A percentile compares a stretch with the other conserved stretches of the same genome.
These are phyloP conservation scores for Sporothrix luriei DNA, from an alignment of 2,329 filamentous ascomycete species.

Conservation along the genomic window DNA sequence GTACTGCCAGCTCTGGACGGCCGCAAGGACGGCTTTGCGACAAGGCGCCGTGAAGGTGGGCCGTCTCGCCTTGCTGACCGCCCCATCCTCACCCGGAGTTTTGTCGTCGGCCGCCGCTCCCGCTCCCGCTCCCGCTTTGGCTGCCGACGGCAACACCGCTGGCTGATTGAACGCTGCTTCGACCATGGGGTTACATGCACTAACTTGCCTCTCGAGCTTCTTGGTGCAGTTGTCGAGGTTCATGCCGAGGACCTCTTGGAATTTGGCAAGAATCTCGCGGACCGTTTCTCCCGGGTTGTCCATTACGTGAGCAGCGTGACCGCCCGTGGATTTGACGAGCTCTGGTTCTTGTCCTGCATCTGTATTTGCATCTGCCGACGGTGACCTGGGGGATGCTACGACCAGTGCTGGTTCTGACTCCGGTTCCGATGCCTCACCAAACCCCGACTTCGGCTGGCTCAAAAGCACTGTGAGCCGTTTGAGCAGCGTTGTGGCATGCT, in stretches of 20 bases:
- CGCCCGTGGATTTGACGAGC: neutral
- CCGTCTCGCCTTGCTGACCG: neutral
- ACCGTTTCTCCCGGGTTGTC: neutral
- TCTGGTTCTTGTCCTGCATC: neutral
- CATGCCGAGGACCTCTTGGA: neutral
- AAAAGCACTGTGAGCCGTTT: slow-evolving; percentile 26
- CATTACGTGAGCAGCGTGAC: neutral
- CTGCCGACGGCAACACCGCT: neutral
- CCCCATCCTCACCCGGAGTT: neutral
- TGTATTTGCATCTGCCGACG: neutral
- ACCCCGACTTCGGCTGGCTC: slow-evolving; percentile 8
- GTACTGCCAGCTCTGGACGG: neutral
- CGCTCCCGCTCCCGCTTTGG: neutral
- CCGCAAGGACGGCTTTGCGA: neutral
- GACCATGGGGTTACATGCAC: slow-evolving; percentile 28
- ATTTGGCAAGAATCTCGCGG: neutral
- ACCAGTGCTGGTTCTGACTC: too few relatives aligned
- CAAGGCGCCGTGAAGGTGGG: neutral
- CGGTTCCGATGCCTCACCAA: neutral
- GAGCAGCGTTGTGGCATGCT: slow-evolving; percentile 26
- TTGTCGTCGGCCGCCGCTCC: neutral
- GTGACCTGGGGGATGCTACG: neutral
- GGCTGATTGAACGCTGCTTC: neutral
- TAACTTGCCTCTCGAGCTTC: neutral
- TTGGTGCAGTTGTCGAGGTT: neutral